Evolutionary conservation across 139 green algal genomes (phyloP).

Genomic region (Chlorella sorokiniana): DNA sequence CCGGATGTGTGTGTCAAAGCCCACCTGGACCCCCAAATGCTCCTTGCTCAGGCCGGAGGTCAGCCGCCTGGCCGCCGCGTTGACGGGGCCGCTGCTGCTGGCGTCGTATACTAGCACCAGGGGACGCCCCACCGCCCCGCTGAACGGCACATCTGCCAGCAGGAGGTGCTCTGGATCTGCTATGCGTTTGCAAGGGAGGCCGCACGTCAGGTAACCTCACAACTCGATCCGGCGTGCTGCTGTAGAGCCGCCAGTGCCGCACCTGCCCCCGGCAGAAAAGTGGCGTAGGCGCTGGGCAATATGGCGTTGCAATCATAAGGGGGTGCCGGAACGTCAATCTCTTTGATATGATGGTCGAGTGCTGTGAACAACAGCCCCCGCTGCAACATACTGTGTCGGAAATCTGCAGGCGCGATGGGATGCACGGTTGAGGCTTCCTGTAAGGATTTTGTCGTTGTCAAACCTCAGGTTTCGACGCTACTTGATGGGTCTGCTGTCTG

Average conservation of each 20-base stretch:
- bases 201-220: background rate
- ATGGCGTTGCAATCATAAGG: background rate
- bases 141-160: conserved; percentile 12
- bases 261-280: background rate
- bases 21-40: background rate
- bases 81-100: background rate
- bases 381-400: too few relatives aligned
- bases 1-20: background rate
- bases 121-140: background rate
- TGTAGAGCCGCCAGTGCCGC: background rate
- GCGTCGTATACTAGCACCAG: conserved; percentile 17
- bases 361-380: too few relatives aligned
- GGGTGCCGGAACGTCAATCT: background rate
- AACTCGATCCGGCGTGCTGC: background rate
- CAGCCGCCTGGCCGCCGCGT: background rate
- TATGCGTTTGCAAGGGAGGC: too few relatives aligned
- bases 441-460: too few relatives aligned
- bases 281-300: background rate
- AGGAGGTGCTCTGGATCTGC: conserved; percentile 26
- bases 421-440: too few relatives aligned
- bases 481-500: too few relatives aligned
- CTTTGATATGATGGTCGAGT: too few relatives aligned
- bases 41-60: background rate
- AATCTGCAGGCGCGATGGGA: too few relatives aligned
- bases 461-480: too few relatives aligned